phyloP scores from a whole-genome alignment of 495 filamentous ascomycete genomes.

The Penicilliopsis zonata region DNA sequence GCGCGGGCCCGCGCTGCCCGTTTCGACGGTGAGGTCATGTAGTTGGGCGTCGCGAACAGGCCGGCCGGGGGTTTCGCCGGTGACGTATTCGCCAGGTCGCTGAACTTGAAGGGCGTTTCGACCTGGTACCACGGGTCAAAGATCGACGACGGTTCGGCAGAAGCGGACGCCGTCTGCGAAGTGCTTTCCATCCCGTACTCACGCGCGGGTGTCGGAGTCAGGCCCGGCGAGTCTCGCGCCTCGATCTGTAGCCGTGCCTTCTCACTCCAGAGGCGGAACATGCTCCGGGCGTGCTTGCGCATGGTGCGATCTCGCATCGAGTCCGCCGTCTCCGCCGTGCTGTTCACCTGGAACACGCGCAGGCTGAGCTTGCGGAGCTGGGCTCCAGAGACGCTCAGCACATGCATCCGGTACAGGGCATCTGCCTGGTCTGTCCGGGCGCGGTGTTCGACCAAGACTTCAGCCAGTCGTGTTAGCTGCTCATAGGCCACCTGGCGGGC shows the following conservation, averaged over 20 bases:
- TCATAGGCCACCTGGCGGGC: conserved; percentile 29
- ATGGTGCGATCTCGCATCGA: conserved; percentile 44
- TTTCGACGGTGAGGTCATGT: conserved; percentile 46
- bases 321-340: conserved; percentile 33
- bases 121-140: conserved; percentile 30
- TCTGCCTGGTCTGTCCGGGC: conserved; percentile 40
- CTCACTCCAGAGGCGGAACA: conserved; percentile 49
- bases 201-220: conserved; percentile 16
- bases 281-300: conserved; percentile 39
- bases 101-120: conserved; percentile 38
- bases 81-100: conserved; percentile 25
- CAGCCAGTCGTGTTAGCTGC: conserved; percentile 34
- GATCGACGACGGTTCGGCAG: conserved; percentile 10
- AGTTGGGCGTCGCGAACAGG: conserved; percentile 39
- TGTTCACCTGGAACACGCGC: conserved; percentile 37
- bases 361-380: conserved; percentile 39
- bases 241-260: conserved; percentile 28
- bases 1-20: conserved; percentile 39
- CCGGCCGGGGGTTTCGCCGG: conserved; percentile 23
- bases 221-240: conserved; percentile 23
- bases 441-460: conserved; percentile 23
- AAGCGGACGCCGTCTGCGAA: conserved; percentile 12
- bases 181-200: conserved; percentile 5
- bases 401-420: conserved; percentile 30
- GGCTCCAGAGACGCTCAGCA: conserved; percentile 30